These are phyloP conservation scores for Claviceps sp. DNA, from an alignment of 2,329 filamentous ascomycete species.

Conservation along the genomic window DNA sequence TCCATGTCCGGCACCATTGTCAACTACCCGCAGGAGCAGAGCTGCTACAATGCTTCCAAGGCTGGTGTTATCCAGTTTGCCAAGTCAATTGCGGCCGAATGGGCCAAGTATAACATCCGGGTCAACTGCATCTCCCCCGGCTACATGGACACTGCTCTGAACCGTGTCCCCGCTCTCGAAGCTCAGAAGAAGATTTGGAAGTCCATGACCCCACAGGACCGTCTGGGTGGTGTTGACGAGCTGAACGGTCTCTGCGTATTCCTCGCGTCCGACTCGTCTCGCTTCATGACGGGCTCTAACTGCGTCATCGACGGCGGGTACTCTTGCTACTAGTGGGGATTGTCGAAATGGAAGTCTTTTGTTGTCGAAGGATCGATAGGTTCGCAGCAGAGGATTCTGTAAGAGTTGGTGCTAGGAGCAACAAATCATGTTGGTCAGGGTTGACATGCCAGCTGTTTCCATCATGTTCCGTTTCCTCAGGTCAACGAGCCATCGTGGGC, in stretches of 20 bases:
- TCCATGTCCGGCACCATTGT: slow-evolving; percentile 75
- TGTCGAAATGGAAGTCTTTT: no score
- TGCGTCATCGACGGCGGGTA: slow-evolving; percentile 59
- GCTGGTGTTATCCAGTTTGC: slow-evolving; percentile 65
- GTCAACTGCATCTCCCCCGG: slow-evolving; percentile 78
- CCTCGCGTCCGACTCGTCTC: slow-evolving; percentile 57
- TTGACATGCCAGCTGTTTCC: background rate
- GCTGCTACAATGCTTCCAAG: slow-evolving; percentile 75
- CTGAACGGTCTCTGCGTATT: slow-evolving; percentile 67
- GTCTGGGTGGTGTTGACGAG: slow-evolving; percentile 60
- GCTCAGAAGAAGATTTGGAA: slow-evolving; percentile 76
- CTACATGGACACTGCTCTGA: slow-evolving; percentile 77
- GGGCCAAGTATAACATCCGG: slow-evolving; percentile 68
- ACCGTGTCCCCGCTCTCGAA: slow-evolving; percentile 64
- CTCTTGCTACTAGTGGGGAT: slow-evolving; percentile 40
- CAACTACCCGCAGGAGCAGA: slow-evolving; percentile 78
- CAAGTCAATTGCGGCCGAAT: slow-evolving; percentile 72
- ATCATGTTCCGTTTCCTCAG: background rate
- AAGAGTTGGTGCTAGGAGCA: no score
- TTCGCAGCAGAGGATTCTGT: no score
- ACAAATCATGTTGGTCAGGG: no score
- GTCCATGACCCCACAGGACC: slow-evolving; percentile 57
- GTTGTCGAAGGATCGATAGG: no score
- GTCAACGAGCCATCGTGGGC: background rate
- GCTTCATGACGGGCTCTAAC: slow-evolving; percentile 69